A percentile compares a stretch with the other conserved stretches of the same genome.
Conservation (phyloP, 2,329 filamentous ascomycete species). For the Sporothrix globosa region DNA sequence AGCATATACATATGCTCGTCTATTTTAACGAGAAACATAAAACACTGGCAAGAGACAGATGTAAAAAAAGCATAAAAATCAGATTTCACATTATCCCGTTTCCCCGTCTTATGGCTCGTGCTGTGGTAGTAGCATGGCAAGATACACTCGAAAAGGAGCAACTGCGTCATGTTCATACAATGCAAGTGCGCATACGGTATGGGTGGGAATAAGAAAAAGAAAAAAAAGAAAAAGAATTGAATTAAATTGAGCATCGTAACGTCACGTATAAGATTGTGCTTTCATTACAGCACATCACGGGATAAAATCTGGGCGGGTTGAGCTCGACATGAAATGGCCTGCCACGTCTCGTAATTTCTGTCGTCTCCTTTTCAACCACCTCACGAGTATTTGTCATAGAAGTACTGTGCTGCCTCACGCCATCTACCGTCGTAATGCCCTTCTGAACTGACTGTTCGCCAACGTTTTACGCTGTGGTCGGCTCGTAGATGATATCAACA, state of each 20-base stretch:
- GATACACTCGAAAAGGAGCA: not conserved
- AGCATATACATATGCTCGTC: not conserved
- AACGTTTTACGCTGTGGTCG: conserved; percentile 2
- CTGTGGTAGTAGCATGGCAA: conserved; percentile 6
- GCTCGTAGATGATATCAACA: conserved; percentile 44
- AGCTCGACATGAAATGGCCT: no score
- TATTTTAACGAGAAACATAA: conserved; percentile 14
- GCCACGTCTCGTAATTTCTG: not conserved
- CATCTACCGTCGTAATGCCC: not conserved
- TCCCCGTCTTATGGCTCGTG: conserved; percentile 5
- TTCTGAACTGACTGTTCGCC: not conserved
- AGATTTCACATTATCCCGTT: conserved; percentile 23
- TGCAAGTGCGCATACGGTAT: not conserved
- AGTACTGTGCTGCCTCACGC: not conserved
- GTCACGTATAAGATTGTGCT: not conserved
- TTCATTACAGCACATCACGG: not conserved
- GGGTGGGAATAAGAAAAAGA: not conserved
- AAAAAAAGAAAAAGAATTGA: no score
- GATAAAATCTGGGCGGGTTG: not conserved
- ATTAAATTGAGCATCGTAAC: not conserved
- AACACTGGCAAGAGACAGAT: conserved; percentile 27
- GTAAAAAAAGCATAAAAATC: conserved; percentile 28
- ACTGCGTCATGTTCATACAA: not conserved
- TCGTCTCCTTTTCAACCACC: not conserved
- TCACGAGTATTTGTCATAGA: not conserved